Percentiles rank a stretch among this genome's conserved stretches.
phyloP scores from a whole-genome alignment of 495 filamentous ascomycete genomes.

The Hyaloscypha variabilis region DNA sequence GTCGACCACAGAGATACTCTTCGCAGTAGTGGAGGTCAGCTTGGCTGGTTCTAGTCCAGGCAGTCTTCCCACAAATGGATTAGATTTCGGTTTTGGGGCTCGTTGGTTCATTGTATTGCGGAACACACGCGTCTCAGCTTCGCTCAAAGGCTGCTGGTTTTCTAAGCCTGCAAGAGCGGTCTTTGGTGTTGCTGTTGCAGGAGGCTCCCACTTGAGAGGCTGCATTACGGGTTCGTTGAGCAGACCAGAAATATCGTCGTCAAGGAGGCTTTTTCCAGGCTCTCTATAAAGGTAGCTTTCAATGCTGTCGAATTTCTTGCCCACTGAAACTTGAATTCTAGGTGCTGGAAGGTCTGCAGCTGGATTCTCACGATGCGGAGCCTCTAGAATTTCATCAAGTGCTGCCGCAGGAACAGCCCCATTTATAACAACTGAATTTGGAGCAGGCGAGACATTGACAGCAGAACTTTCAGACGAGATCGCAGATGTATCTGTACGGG shows the following conservation, averaged over 20 bases:
- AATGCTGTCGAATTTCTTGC: neutral
- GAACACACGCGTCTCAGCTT: conserved; percentile 20
- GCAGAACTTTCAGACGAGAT: no score
- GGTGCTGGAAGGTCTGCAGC: no score
- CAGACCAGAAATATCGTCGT: neutral
- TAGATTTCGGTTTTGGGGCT: conserved; percentile 24
- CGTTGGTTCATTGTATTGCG: conserved; percentile 39
- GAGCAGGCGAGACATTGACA: no score
- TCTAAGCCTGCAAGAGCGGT: neutral
- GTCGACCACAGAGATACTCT: conserved; percentile 20
- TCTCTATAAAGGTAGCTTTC: neutral
- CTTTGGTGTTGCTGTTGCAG: neutral
- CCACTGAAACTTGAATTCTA: neutral
- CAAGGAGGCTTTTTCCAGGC: conserved; percentile 5
- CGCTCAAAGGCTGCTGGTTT: conserved; percentile 7
- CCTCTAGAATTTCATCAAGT: no score
- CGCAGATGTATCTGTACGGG: neutral
- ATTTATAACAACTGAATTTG: no score
- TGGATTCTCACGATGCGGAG: no score
- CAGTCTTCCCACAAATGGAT: conserved; percentile 20
- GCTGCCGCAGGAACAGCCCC: no score
- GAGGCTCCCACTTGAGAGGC: neutral
- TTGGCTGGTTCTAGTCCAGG: neutral
- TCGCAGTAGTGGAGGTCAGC: neutral
- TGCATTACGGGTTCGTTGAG: neutral